These are phyloP conservation scores for Tetrahymena borealis DNA, from an alignment of 73 alveolate species.

Conservation along the genomic window DNA sequence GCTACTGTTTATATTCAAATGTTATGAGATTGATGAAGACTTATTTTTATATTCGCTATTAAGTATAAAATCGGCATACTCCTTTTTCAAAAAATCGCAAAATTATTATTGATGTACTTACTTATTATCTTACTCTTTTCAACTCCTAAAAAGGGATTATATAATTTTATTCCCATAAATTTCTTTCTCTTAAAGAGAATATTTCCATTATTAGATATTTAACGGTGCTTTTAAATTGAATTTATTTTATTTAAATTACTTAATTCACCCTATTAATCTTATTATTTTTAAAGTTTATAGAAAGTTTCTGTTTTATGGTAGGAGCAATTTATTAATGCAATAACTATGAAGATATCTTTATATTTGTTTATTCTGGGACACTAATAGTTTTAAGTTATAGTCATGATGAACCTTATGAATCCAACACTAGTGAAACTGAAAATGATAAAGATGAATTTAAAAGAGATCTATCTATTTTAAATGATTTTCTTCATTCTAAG, in stretches of 20 bases:
- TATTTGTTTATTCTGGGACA: background rate
- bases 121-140: too few relatives aligned
- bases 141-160: too few relatives aligned
- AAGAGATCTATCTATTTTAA: background rate
- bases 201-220: too few relatives aligned
- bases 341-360: background rate
- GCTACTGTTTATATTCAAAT: background rate
- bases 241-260: background rate
- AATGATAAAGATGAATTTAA: background rate
- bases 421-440: background rate
- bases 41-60: background rate
- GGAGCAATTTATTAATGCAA: background rate
- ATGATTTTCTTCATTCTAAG: background rate
- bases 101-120: background rate
- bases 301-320: background rate
- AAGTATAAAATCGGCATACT: background rate
- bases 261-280: background rate
- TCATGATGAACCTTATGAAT: background rate
- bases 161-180: too few relatives aligned
- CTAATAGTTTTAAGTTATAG: background rate
- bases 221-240: too few relatives aligned
- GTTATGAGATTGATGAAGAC: background rate
- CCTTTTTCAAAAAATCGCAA: background rate
- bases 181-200: too few relatives aligned
- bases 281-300: background rate